Evolutionary conservation across 176 grass and related monocot species (phyloP), one percentile per base, ranked within the genome.

Genomic region (Stipa capillata): DNA sequence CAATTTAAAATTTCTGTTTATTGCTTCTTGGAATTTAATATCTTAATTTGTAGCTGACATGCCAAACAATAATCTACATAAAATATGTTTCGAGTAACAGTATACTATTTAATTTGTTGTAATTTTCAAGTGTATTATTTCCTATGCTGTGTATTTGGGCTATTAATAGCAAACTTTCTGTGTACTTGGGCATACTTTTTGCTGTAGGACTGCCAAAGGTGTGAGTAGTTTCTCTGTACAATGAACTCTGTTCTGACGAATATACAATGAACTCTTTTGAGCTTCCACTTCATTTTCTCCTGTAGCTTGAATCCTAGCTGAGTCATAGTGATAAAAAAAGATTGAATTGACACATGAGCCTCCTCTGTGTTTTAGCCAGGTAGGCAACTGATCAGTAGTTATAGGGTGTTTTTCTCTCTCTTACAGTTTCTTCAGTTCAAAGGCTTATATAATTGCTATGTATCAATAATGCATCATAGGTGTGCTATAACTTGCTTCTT

Each of bases 401-500:
- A 61, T 28, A 41, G 34, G 42, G 2, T 82, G 42, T 20, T 75
- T 81, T 37, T 11, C 48, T 49, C 17, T 12, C 17, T 40, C 78
- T 80, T 73, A 60, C 2, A 2, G 41, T 70, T 75, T 62, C 14
- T 50, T 47, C 34, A 74, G 55, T 42, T 74, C 32, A 62, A 62
- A 52, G 62, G 28, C 25, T 54, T 69, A 42, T 61, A 70, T 85
- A 50, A 7, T 78, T 84, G 61, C 2, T 84, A 42, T 74, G 40
- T 40, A 65, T 83, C 34, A 4, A 25, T 43, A 74, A 42, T 73
- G 17, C 17, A 28, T 87, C 29, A 55, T 77, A 44, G 1, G 62
- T 57, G 57, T 80, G n/a, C 79, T 85, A 71, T 77, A 63, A 49
- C 53, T 81, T 77, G 20, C 58, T 84, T 77, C 42, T 89, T 76